A percentile compares a stretch with the other conserved stretches of the same genome.
Evolutionary conservation across 768 basidiomycete species (phyloP).

Genomic region (Termitomyces sp.): DNA sequence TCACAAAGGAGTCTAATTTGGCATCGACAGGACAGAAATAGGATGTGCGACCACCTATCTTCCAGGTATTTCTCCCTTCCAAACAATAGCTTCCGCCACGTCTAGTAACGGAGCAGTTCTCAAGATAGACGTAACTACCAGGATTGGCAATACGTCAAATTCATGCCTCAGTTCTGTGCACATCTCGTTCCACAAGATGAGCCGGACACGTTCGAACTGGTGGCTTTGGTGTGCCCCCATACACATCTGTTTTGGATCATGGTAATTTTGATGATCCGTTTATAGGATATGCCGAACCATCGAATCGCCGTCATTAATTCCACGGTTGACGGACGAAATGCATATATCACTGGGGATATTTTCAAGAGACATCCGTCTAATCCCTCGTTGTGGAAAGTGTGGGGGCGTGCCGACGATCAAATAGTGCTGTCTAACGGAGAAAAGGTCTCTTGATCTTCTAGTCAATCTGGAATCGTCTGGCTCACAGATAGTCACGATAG

Average conservation of each 20-base stretch:
- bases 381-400: constrained; percentile 27
- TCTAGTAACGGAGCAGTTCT: not conserved
- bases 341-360: constrained; percentile 34
- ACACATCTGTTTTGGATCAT: no score
- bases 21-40: not conserved
- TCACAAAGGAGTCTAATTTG: not conserved
- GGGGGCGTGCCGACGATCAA: constrained; percentile 34
- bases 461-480: not conserved
- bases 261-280: not conserved
- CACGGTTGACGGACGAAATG: constrained; percentile 28
- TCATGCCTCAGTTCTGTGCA: constrained; percentile 1
- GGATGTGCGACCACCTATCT: not conserved
- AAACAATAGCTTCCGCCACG: not conserved
- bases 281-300: constrained; percentile 3
- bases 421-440: constrained; percentile 38
- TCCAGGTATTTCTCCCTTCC: not conserved
- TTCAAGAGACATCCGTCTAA: constrained; percentile 34
- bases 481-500: not conserved
- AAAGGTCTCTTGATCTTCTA: constrained; percentile 21
- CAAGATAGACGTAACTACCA: not conserved
- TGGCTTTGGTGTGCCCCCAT: constrained; percentile 1
- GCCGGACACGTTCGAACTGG: not conserved
- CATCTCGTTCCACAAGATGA: constrained; percentile 7
- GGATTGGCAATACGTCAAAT: constrained; percentile 7
- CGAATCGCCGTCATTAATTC: constrained; percentile 19